Evolutionary conservation across 768 basidiomycete genomes (phyloP).

Genomic region (Cystobasidiopsis lactophilus): DNA sequence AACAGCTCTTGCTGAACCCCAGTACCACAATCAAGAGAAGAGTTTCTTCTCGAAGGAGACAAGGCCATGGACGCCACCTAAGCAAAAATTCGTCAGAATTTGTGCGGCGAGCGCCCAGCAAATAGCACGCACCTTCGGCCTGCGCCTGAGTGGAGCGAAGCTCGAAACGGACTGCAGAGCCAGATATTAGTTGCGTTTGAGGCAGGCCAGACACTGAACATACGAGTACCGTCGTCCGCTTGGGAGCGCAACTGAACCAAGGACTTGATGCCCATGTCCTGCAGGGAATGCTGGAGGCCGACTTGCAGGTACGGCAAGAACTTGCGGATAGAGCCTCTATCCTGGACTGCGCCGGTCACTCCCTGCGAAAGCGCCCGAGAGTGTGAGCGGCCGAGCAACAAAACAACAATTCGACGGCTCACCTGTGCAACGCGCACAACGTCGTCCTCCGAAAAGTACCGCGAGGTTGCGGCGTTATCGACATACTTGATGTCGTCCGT

Average conservation of each 20-base stretch:
- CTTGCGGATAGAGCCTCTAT: constrained; percentile 82
- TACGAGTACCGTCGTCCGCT: constrained; percentile 42
- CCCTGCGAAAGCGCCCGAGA: constrained; percentile 33
- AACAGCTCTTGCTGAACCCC: too few relatives aligned
- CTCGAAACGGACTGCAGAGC: neutral
- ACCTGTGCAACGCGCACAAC: constrained; percentile 68
- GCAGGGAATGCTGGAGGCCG: constrained; percentile 43
- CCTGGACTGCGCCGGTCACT: constrained; percentile 87
- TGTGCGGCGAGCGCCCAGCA: neutral
- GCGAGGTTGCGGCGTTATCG: constrained; percentile 72
- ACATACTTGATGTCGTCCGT: constrained; percentile 20
- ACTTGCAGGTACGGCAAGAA: constrained; percentile 47
- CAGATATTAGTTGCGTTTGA: constrained; percentile 35
- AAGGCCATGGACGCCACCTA: neutral
- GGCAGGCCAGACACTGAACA: constrained; percentile 83
- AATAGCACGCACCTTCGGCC: constrained; percentile 6
- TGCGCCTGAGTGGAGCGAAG: neutral
- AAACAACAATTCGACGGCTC: neutral
- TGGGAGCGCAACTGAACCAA: constrained; percentile 44
- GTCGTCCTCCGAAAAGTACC: constrained; percentile 85
- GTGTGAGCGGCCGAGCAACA: neutral
- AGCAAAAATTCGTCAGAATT: neutral
- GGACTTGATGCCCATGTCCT: constrained; percentile 65
- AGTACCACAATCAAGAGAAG: constrained; percentile 2
- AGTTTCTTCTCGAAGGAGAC: constrained; percentile 9